Base-by-base conservation (phyloP, 176 grass and related monocot genomes). In the Puya raimondii region DNA sequence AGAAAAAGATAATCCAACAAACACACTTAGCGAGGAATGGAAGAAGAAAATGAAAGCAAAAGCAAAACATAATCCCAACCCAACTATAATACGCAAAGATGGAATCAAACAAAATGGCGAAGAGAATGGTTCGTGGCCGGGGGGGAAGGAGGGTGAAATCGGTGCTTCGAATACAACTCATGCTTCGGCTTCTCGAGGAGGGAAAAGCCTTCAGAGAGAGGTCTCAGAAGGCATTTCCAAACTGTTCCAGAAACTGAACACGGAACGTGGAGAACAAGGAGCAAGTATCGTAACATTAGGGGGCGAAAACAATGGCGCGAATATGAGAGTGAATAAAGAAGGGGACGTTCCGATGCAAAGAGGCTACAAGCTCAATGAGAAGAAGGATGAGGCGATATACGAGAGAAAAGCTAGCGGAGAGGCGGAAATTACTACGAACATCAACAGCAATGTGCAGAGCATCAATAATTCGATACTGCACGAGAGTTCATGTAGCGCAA, bases 391-490 rank as follows among this genome's bases (percentile, higher is more conserved):
- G 17, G 56, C n/a, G 20, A 8, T n/a, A 7, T 22, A 21, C 20
- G 56, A n/a, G 56, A 22, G 21, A 18, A 50, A 67, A 42, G 48
- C 61, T 64, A 25, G 50, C 22, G 74, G 48, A 49, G 73, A 50
- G 64, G 71, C 14, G 17, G 23, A 66, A 72, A 16, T 80, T n/a
- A 59, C 65, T 49, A 72, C 84, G 23, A 79, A 71, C 5, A 66
- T 95, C 17, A 95, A 90, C 66, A 90, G 84, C 72, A 95, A 95
- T 66, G 91, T 95, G 52, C 91, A 95, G 68, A 80, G 82, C 72
- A 80, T 87, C 81, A 95, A 95, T 75, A 95, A 95, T 78, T 95
- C 91, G 26, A 49, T 95, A 68, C 10, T 95, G 65, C 42, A 82
- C 12, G 78, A 89, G 33, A 85, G 84, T 77, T 84, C 70, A 9